phyloP scores from a whole-genome alignment of 352 stramenopile genomes.

The Phytophthora idaei region DNA sequence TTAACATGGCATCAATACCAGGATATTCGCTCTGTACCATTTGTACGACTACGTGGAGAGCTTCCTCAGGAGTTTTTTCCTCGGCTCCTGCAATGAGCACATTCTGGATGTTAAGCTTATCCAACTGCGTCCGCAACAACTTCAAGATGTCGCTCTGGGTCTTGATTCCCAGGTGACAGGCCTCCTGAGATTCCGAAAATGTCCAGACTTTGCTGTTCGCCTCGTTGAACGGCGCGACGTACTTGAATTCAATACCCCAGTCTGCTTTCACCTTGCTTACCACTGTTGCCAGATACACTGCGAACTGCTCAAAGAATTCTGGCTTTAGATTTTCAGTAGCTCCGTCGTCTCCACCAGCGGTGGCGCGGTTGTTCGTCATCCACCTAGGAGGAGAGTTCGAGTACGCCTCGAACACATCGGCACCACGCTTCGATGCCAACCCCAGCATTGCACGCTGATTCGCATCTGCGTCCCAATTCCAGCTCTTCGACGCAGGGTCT shows the following conservation, averaged over 20 bases:
- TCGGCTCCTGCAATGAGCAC: conserved; percentile 43
- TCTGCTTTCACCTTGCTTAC: conserved; percentile 38
- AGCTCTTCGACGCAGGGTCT: conserved; percentile 32
- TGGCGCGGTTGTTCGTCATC: conserved; percentile 35
- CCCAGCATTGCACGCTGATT: conserved; percentile 44
- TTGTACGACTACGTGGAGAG: conserved; percentile 29
- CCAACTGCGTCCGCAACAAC: conserved; percentile 40
- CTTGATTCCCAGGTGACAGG: conserved; percentile 45
- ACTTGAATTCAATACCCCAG: conserved; percentile 54
- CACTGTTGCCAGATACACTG: conserved; percentile 42
- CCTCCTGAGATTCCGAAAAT: conserved; percentile 48
- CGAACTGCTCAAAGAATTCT: conserved; percentile 19
- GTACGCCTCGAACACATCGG: conserved; percentile 46
- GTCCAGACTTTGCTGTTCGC: conserved; percentile 32
- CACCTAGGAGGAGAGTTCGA: conserved; percentile 62
- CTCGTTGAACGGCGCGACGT: conserved; percentile 56
- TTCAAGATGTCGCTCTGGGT: conserved; percentile 40
- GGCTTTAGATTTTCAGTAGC: conserved; percentile 42
- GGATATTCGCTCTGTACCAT: conserved; percentile 12
- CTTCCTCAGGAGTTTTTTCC: conserved; percentile 41
- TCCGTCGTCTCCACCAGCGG: conserved; percentile 42
- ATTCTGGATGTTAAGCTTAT: conserved; percentile 27
- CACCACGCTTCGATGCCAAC: conserved; percentile 37
- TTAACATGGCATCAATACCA: conserved; percentile 31
- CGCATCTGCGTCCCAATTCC: conserved; percentile 45